Base-by-base conservation (phyloP, 2,329 filamentous ascomycete genomes). In the Colletotrichum brevisporum region DNA sequence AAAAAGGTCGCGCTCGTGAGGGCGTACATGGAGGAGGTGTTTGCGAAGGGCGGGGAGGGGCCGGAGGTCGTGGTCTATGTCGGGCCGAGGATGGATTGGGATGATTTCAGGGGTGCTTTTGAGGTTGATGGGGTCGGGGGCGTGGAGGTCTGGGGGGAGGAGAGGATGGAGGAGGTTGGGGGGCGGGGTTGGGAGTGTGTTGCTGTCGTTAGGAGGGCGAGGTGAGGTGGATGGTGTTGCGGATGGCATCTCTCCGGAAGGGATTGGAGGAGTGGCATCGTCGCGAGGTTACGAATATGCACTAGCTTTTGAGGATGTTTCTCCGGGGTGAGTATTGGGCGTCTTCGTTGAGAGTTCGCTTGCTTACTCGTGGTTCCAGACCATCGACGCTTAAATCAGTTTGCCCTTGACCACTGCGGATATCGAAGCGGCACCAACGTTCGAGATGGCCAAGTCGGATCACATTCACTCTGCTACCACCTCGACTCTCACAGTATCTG, bases 1-100 rank as follows among this genome's bases (percentile, higher is more conserved):
- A 78, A 79, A 2, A 76, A 78, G 27, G 74, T 75, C 1, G 56
- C 53, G 1, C 39, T 81, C 12, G 73, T 80, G 16, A 52, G 63
- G 8, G 69, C 67, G 41, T 81, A 81, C 31, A 63, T 76, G 5
- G 55, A 71, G n/a, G 43, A 15, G 13, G 50, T 73, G 16, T n/a
- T 24, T 1, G 26, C n/a, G 5, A n/a, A 12, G 27, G 15, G 24
- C 21, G 21, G 21, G 12, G n/a, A 5, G 5, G 24, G 60, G 6
- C 21, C 31, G 43, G 57, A 63, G 31, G 24, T 12, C 3, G 62
- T 69, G 31, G 13, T 69, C 3, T 69, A 69, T 21, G 36, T 66
- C 15, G 66, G 66, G 6, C 66, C 66, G 15, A 36, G 66, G 54
- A 65, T 55, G 66, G 66, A 69, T 4, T 66, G 66, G 66, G 55